Percentiles rank a stretch among this genome's conserved stretches.
These are phyloP conservation scores for Cyberlindnera japonica DNA, from an alignment of 805 yeast genomes.

Conservation along the genomic window DNA sequence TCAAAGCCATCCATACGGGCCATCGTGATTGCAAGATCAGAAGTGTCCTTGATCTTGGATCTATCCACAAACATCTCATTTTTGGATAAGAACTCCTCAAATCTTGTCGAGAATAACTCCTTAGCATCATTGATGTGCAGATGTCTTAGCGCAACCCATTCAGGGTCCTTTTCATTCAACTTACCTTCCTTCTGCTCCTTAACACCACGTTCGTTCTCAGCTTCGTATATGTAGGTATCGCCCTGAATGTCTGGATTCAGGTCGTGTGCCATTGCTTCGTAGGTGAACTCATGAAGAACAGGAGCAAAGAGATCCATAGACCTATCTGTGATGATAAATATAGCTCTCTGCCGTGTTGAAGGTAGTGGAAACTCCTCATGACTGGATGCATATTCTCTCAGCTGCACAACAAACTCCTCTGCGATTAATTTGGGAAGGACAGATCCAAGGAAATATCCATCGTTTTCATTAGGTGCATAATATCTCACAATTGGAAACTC, in stretches of 20 bases:
- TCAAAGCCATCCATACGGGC: constrained; percentile 67
- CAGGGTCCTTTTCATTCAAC: constrained; percentile 59
- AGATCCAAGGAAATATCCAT: constrained; percentile 50
- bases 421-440: constrained; percentile 70
- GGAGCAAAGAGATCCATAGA: constrained; percentile 82
- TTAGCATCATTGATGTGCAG: constrained; percentile 72
- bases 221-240: constrained; percentile 48
- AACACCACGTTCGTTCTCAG: constrained; percentile 51
- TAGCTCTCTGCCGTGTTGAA: constrained; percentile 61
- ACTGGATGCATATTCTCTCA: constrained; percentile 72
- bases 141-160: constrained; percentile 71
- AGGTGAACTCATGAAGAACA: constrained; percentile 81
- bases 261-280: constrained; percentile 91
- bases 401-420: constrained; percentile 57
- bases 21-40: constrained; percentile 72
- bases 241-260: constrained; percentile 41
- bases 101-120: constrained; percentile 52
- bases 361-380: constrained; percentile 63
- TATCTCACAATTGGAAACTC: constrained; percentile 86
- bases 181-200: constrained; percentile 42
- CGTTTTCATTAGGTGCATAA: constrained; percentile 49
- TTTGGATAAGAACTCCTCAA: constrained; percentile 62
- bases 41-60: constrained; percentile 56
- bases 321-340: constrained; percentile 77
- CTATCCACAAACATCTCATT: constrained; percentile 76